These are phyloP conservation scores for Ophiostoma novo-ulmi DNA, from an alignment of 2,329 filamentous ascomycete genomes.

Conservation along the genomic window DNA sequence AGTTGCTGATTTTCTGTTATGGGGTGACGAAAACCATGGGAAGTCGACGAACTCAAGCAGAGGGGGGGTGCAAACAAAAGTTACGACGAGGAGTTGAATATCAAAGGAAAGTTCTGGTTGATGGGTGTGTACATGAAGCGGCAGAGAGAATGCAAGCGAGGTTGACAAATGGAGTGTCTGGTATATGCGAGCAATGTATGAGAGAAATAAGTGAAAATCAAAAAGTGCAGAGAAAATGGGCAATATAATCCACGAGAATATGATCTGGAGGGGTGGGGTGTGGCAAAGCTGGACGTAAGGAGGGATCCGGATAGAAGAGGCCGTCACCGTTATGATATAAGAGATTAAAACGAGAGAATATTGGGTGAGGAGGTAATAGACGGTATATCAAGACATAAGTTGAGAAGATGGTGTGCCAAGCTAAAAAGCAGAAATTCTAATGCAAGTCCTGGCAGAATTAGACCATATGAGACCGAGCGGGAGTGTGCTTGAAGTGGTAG, in stretches of 20 bases:
- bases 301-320: neutral
- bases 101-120: constrained; percentile 6
- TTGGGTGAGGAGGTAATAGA: neutral
- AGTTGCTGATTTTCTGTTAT: neutral
- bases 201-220: neutral
- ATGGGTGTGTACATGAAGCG: constrained; percentile 21
- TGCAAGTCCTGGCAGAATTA: constrained; percentile 9
- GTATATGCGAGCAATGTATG: neutral
- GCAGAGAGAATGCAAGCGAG: constrained; percentile 10
- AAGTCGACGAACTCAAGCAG: neutral
- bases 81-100: neutral
- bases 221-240: neutral
- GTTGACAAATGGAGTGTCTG: neutral
- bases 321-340: neutral
- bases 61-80: neutral
- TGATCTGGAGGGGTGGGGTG: neutral
- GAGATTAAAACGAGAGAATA: neutral
- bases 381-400: neutral
- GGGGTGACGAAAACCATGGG: neutral
- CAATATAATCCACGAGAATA: neutral
- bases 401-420: constrained; percentile 2
- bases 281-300: neutral
- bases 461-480: neutral
- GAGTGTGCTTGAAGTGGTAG: constrained; percentile 12
- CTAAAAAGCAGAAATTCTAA: neutral